Conservation (phyloP, 2,329 filamentous ascomycete species). For the Macrophomina pseudophaseolina region DNA sequence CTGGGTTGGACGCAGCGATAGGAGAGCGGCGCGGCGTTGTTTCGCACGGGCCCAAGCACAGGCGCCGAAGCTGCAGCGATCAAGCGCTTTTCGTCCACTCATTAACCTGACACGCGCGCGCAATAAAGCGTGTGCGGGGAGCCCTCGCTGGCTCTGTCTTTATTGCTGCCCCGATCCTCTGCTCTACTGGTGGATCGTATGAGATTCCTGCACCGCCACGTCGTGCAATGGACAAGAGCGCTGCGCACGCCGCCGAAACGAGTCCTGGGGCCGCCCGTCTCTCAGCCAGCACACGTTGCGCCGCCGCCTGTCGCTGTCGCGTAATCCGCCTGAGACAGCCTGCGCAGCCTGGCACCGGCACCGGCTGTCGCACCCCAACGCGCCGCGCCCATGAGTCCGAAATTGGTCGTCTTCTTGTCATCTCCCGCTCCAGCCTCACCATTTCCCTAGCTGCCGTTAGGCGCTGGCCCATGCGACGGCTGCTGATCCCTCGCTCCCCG, state of each 20-base stretch:
- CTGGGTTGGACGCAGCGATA: constrained; percentile 22
- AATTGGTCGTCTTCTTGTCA: constrained; percentile 12
- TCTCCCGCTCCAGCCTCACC: constrained; percentile 24
- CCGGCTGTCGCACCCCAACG: constrained; percentile 8
- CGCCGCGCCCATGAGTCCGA: constrained; percentile 15
- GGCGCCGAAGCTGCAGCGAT: constrained; percentile 23
- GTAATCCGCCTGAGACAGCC: neutral
- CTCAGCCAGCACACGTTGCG: constrained; percentile 3
- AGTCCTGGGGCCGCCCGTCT: neutral
- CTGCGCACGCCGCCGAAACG: constrained; percentile 14
- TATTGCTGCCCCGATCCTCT: constrained; percentile 23
- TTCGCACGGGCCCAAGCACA: constrained; percentile 18
- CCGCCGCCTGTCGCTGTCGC: neutral
- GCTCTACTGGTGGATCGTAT: constrained; percentile 12
- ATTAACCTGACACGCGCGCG: constrained; percentile 14
- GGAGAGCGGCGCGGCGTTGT: constrained; percentile 23
- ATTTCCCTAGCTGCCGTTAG: constrained; percentile 26
- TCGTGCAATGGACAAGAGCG: constrained; percentile 19
- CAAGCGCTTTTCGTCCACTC: constrained; percentile 21
- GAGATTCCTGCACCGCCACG: constrained; percentile 24
- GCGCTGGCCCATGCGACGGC: constrained; percentile 20
- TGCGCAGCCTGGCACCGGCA: neutral
- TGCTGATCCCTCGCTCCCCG: constrained; percentile 21
- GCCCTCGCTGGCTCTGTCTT: constrained; percentile 19
- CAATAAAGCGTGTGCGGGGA: constrained; percentile 18